Evolutionary conservation across 2,329 filamentous ascomycete species (phyloP).

Genomic region (Grosmannia huntii): DNA sequence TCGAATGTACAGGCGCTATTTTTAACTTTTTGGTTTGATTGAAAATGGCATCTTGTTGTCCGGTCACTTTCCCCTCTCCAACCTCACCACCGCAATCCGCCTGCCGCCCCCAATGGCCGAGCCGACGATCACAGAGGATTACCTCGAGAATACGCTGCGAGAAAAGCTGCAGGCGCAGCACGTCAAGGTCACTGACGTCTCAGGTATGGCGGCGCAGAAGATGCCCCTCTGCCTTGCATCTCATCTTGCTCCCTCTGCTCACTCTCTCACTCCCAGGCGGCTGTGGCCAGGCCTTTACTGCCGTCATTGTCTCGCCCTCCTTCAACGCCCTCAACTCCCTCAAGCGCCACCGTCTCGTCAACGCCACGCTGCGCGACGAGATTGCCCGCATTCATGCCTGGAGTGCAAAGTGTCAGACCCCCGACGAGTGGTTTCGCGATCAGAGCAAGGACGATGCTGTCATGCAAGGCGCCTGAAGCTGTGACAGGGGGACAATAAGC

Average conservation of each 20-base stretch:
- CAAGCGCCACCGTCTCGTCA: constrained; percentile 77
- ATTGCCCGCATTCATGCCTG: constrained; percentile 88
- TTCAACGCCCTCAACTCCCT: constrained; percentile 65
- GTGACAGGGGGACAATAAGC: constrained; percentile 14
- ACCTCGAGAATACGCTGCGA: constrained; percentile 54
- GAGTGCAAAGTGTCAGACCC: constrained; percentile 88
- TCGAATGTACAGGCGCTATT: no score
- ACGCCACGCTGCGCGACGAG: constrained; percentile 69
- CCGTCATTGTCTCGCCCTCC: constrained; percentile 48
- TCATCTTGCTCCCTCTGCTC: neutral
- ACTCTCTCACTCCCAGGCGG: constrained; percentile 29
- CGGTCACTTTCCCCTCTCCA: neutral
- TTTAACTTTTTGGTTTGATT: no score
- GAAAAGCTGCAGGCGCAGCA: constrained; percentile 60
- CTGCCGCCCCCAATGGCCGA: constrained; percentile 29
- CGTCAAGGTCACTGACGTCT: constrained; percentile 85
- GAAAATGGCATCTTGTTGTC: no score
- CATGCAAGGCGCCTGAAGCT: constrained; percentile 23
- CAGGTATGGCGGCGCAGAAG: constrained; percentile 43
- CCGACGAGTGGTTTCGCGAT: constrained; percentile 73
- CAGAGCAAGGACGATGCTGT: constrained; percentile 35
- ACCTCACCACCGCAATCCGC: neutral
- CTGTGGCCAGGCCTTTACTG: constrained; percentile 49
- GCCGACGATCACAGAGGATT: constrained; percentile 57
- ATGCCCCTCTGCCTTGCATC: neutral